Percentiles rank a stretch among this genome's conserved stretches.
Evolutionary conservation across 1,139 yeast genomes (phyloP).

Genomic region (Candida sanyaensis): DNA sequence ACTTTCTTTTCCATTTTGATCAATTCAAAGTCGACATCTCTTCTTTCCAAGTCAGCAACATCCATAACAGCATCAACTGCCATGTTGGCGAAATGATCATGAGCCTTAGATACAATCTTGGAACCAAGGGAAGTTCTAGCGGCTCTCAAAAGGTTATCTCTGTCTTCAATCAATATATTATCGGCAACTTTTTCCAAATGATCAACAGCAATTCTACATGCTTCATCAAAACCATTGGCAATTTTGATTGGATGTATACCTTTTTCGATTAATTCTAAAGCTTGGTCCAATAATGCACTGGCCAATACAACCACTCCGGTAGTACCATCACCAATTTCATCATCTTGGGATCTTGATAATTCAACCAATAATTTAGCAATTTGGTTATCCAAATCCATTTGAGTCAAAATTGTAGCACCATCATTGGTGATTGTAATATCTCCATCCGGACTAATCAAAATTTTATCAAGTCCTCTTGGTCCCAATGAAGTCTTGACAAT

Average conservation of each 20-base stretch:
- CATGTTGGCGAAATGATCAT: conserved; percentile 91
- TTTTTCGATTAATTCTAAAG: conserved; percentile 88
- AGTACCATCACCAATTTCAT: conserved; percentile 99
- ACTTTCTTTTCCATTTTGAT: conserved; percentile 95
- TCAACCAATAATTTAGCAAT: conserved; percentile 95
- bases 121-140: conserved; percentile 96
- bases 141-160: conserved; percentile 73
- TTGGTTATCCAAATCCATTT: conserved; percentile 95
- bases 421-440: conserved; percentile 98
- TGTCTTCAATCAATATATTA: conserved; percentile 51
- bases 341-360: conserved; percentile 94
- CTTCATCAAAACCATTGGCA: conserved; percentile 97
- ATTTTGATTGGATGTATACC: conserved; percentile 97
- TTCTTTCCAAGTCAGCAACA: conserved; percentile 89
- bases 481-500: conserved; percentile 93
- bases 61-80: conserved; percentile 95
- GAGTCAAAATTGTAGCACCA: conserved; percentile 95
- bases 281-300: conserved; percentile 92
- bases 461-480: conserved; percentile 97
- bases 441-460: conserved; percentile 89
- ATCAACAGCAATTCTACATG: conserved; percentile 84
- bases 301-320: conserved; percentile 98
- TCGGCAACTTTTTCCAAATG: conserved; percentile 79
- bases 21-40: conserved; percentile 95
- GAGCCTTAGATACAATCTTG: conserved; percentile 91